Evolutionary conservation across 1,284 basidiomycete species (phyloP), one percentile per base, ranked within the genome.

Genomic region (Phlebopus sp.): DNA sequence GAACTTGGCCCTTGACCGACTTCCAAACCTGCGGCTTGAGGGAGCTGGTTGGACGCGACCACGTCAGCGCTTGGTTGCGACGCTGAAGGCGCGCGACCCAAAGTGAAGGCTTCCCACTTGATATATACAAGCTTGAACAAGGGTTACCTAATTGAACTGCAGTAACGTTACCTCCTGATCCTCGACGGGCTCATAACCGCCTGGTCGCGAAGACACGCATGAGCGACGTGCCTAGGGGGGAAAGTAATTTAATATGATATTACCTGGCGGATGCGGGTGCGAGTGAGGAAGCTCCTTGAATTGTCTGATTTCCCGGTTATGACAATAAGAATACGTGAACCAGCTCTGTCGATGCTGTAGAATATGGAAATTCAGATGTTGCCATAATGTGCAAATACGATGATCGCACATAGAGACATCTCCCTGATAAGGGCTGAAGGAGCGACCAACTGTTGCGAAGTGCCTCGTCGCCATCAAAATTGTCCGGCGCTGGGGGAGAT

Each of bases 291-390:
- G 72, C 69, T 91, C 90, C 62, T 86, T 86, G 73, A 96, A 96
- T 70, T 96, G 92, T 48, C 91, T 83, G 53, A 93, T 88, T 69
- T 92, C 82, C 51, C 82, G 78, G 69, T 90, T 88, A 70, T 94
- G 92, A 73, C 93, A 96, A 70, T 96, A 96, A 50, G 90, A 86
- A 69, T 96, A 97, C 36, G 93, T 97, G 72, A 96, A 97, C 94
- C 94, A 97, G 34, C 85, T 79, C 76, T 90, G 87, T 59, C 82
- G 80, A 66, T 87, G 84, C 88, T 91, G 58, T 46, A 19, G 27
- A 29, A 44, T 38, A 38, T 5, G 17, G 27, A 36, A 47, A n/a
- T n/a, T 68, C 38, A 54, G 49, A 54, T 37, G 29, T 51, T 55
- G 43, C 44, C 19, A 36, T 35, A 37, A 44, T 18, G 42, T 52